Evolutionary conservation across 345 rosid genomes (phyloP).

Genomic region (Carallia brachiata): DNA sequence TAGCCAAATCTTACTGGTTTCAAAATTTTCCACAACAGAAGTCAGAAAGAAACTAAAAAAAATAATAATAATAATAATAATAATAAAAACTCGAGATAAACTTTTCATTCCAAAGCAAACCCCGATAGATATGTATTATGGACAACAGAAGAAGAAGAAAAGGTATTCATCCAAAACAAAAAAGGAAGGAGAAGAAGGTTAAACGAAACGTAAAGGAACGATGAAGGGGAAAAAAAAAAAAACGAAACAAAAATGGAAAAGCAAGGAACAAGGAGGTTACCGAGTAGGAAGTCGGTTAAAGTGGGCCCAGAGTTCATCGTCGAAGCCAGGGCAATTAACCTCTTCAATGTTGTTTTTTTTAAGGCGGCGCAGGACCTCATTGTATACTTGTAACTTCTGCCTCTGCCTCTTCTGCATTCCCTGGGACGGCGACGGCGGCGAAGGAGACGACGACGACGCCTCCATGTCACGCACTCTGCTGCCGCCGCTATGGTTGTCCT

Average conservation of each 20-base stretch:
- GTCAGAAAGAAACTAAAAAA: too few species aligned
- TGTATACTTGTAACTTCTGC: constrained; percentile 61
- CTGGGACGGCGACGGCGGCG: constrained; percentile 25
- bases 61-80: too few species aligned
- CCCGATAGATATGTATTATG: too few species aligned
- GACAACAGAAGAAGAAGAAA: too few species aligned
- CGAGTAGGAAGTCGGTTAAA: constrained; percentile 86
- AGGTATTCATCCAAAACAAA: too few species aligned
- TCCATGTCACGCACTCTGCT: constrained; percentile 43
- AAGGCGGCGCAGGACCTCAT: constrained; percentile 71
- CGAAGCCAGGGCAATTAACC: constrained; percentile 58
- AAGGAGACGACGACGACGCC: constrained; percentile 32
- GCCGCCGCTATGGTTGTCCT: constrained; percentile 61
- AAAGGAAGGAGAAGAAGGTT: too few species aligned
- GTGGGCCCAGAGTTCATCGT: constrained; percentile 87
- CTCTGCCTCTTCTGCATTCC: constrained; percentile 41
- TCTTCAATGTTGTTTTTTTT: constrained; percentile 47
- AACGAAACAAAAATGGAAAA: background rate
- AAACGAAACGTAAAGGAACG: background rate
- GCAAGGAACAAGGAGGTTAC: constrained; percentile 31
- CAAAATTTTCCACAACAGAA: too few species aligned
- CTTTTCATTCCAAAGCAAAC: too few species aligned
- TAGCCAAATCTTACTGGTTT: too few species aligned
- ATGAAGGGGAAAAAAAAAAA: background rate
- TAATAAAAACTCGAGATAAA: too few species aligned